A percentile compares a stretch with the other conserved stretches of the same genome.
These are phyloP conservation scores for Mycena metata DNA, from an alignment of 768 basidiomycete genomes.

Conservation along the genomic window DNA sequence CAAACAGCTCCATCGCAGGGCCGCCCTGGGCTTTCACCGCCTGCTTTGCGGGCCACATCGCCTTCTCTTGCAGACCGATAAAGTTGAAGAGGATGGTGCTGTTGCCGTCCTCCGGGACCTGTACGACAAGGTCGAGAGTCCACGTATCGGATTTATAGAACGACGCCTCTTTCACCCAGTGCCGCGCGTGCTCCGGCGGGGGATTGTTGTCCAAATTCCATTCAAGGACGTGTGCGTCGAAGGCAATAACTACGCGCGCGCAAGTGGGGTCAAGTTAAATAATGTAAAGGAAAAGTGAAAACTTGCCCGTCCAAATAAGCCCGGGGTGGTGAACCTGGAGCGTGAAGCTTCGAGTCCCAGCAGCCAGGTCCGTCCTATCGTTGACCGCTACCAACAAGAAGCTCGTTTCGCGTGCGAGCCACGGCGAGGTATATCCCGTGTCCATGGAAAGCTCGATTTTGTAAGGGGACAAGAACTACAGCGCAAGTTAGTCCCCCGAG, in stretches of 20 bases:
- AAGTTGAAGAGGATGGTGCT: slow-evolving; percentile 74
- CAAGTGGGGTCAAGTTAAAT: not conserved
- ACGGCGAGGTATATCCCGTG: slow-evolving; percentile 64
- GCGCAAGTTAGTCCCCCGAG: slow-evolving; percentile 33
- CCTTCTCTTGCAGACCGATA: slow-evolving; percentile 84
- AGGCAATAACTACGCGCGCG: slow-evolving; percentile 76
- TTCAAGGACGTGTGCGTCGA: slow-evolving; percentile 88
- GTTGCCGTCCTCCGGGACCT: slow-evolving; percentile 55
- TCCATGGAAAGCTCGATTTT: slow-evolving; percentile 76
- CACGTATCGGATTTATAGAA: slow-evolving; percentile 85
- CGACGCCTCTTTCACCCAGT: slow-evolving; percentile 93
- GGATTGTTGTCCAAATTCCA: slow-evolving; percentile 90
- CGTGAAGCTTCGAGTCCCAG: slow-evolving; percentile 78
- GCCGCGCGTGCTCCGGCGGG: slow-evolving; percentile 79
- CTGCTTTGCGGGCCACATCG: slow-evolving; percentile 86
- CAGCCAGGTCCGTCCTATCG: slow-evolving; percentile 63
- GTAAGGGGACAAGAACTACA: slow-evolving; percentile 86
- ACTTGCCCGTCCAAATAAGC: slow-evolving; percentile 86
- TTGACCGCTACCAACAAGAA: slow-evolving; percentile 73
- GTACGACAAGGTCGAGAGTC: slow-evolving; percentile 78
- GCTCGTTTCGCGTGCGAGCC: slow-evolving; percentile 43
- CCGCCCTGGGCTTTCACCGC: slow-evolving; percentile 62
- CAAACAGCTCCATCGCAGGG: slow-evolving; percentile 80
- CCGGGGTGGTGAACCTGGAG: slow-evolving; percentile 82
- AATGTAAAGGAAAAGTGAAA: not conserved